These are phyloP conservation scores for Carex myosuroides DNA, from an alignment of 176 grass and related monocot species.

Conservation along the genomic window DNA sequence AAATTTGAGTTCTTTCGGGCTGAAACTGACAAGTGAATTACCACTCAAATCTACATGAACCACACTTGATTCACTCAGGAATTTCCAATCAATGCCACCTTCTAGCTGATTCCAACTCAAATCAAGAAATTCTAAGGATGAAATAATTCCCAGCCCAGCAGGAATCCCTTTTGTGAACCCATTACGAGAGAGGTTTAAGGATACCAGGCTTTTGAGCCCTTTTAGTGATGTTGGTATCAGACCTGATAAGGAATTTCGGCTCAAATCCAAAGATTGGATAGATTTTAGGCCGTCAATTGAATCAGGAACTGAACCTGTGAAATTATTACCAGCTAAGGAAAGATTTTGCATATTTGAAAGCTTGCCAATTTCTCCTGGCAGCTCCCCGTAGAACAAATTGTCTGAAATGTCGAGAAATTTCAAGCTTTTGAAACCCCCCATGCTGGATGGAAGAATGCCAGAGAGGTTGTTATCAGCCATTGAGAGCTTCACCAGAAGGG, in stretches of 20 bases:
- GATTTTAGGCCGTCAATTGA: slow-evolving; percentile 56
- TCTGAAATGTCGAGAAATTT: slow-evolving; percentile 77
- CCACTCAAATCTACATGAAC: slow-evolving; percentile 86
- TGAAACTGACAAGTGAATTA: slow-evolving; percentile 68
- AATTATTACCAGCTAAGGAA: slow-evolving; percentile 76
- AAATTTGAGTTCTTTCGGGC: slow-evolving; percentile 74
- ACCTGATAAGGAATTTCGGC: slow-evolving; percentile 62
- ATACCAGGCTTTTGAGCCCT: slow-evolving; percentile 54
- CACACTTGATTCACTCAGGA: slow-evolving; percentile 70
- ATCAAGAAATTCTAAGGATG: slow-evolving; percentile 64
- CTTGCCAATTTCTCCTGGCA: slow-evolving; percentile 54
- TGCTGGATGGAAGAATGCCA: slow-evolving; percentile 43
- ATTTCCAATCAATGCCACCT: slow-evolving; percentile 87
- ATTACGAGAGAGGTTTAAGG: slow-evolving; percentile 68
- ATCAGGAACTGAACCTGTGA: slow-evolving; percentile 60
- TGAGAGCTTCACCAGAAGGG: slow-evolving; percentile 70
- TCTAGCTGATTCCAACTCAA: slow-evolving; percentile 86
- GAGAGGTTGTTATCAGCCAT: slow-evolving; percentile 86
- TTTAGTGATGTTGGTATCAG: slow-evolving; percentile 43
- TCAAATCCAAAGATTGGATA: slow-evolving; percentile 78
- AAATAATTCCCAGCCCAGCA: slow-evolving; percentile 51
- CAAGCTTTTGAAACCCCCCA: slow-evolving; percentile 61
- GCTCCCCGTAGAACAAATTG: slow-evolving; percentile 54
- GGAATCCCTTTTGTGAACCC: slow-evolving; percentile 76
- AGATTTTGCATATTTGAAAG: slow-evolving; percentile 75